Base-by-base conservation (phyloP, 371 early-diverging fungal species). In the Mortierella sp. region DNA sequence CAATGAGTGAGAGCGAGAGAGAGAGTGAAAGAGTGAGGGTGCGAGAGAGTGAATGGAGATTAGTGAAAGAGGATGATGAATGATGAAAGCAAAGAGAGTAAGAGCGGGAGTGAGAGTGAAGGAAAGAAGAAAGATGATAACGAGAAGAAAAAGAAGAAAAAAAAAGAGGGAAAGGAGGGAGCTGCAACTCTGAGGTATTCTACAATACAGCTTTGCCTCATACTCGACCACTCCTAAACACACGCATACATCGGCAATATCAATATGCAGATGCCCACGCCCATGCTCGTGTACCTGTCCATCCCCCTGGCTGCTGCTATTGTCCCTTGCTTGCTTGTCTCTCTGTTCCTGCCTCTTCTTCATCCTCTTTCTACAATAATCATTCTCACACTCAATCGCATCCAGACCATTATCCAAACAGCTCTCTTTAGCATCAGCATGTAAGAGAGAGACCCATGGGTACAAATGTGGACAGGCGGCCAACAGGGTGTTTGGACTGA, bases 401-500 rank as follows among this genome's bases (percentile, higher is more conserved):
- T 14, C 51, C 51, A 51, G 21, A 16, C 63, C 27, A 5, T 11
- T 60, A 29, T 32, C 35, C 35, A 60, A 5, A 35, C 27, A 21
- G 51, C 4, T 32, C 63, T 12, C 16, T 21, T 27, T 21, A n/a
- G 11, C 27, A 11, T 12, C 27, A 56, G 58, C n/a, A 56, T 16
- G 16, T 2, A 32, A 60, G 63, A 44, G 38, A 43, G 44, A 32
- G 35, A 16, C 32, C 11, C 10, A 32, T 32, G 35, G 65, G 21
- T 21, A 38, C 38, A 38, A 38, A 6, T 16, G 16, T 29, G 65
- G 38, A 5, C 65, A 65, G 65, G 65, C 65, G 65, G 65, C 65
- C 65, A 65, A 65, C 21, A 65, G 65, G 65, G 65, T 65, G 65
- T 38, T 65, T 24, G 65, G 65, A 38, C 65, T 65, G 65, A 65